Base-by-base conservation (phyloP, 768 basidiomycete genomes). In the Mrakia gelida region DNA sequence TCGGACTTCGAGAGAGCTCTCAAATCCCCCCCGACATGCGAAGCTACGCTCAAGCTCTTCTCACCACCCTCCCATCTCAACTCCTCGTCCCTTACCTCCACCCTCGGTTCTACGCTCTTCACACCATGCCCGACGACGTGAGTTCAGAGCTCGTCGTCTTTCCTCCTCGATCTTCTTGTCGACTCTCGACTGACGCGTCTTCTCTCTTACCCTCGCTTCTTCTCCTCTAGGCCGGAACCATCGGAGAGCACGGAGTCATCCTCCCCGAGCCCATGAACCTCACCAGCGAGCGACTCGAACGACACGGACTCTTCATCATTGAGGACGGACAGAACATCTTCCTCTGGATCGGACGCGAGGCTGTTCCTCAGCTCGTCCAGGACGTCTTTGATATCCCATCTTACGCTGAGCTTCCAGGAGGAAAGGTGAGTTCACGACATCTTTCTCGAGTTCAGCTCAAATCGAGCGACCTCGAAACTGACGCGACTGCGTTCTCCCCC, bases 281-380 rank as follows among this genome's bases (percentile, higher is more conserved):
- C 77, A 95, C 95, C 0, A 94, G 93, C n/a, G 96, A 98, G 85
- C 88, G 94, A 56, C 87, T 99, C 74, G 95, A 98, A 85, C 88
- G 95, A 71, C 95, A 98, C 81, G 97, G 97, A 77, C 87, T 99
- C 75, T 98, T 91, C 89, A 85, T 99, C 80, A 97, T 99, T 81
- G 97, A 98, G 84, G 96, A 98, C 84, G 93, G 92, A 1, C 97
- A 98, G 85, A 95, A 92, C 30, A 93, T 99, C 82, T 98, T 99
- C 90, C 87, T 98, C 70, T 98, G 94, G 92, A 90, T 99, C 71
- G 97, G 97, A n/a, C 90, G 95, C 43, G 96, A 98, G 83, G 94
- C 97, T 11, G 94, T 98, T n/a, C 93, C 95, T 15, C 92, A 95
- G 82, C 89, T 98, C 68, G 86, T 98, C 79, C 87, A 91, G 87